A percentile compares a stretch with the other conserved stretches of the same genome.
phyloP scores from a whole-genome alignment of 108 stramenopile species.

The Mediolabrus comicus region DNA sequence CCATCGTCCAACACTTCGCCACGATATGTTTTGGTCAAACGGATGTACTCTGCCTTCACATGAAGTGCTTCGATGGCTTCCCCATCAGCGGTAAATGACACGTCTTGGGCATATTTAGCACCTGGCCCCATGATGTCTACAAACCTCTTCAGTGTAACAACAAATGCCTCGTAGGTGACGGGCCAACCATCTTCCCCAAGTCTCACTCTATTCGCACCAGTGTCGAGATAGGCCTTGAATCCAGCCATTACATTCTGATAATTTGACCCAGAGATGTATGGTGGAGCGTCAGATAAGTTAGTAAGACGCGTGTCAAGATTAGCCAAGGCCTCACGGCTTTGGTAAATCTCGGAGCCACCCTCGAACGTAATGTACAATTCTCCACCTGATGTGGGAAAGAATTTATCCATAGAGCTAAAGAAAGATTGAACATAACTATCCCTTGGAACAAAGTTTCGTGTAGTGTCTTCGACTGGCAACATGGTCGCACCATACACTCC shows the following conservation, averaged over 20 bases:
- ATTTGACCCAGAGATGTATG: slow-evolving; percentile 66
- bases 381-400: slow-evolving; percentile 49
- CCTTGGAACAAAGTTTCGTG: slow-evolving; percentile 68
- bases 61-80: slow-evolving; percentile 41
- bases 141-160: slow-evolving; percentile 29
- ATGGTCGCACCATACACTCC: slow-evolving; percentile 56
- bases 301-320: slow-evolving; percentile 45
- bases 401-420: slow-evolving; percentile 45
- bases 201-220: slow-evolving; percentile 25
- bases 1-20: slow-evolving; percentile 61
- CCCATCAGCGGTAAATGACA: slow-evolving; percentile 37
- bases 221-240: slow-evolving; percentile 40
- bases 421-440: slow-evolving; percentile 72
- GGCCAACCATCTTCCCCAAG: slow-evolving; percentile 60
- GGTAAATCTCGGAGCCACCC: slow-evolving; percentile 48
- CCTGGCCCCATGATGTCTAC: slow-evolving; percentile 42
- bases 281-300: slow-evolving; percentile 35
- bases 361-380: slow-evolving; percentile 49
- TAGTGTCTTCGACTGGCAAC: slow-evolving; percentile 57
- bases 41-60: slow-evolving; percentile 49
- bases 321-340: slow-evolving; percentile 38
- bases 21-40: slow-evolving; percentile 41
- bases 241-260: slow-evolving; percentile 66
- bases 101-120: slow-evolving; percentile 42
- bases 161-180: slow-evolving; percentile 50